Percentiles rank a stretch among this genome's conserved stretches.
phyloP scores from a whole-genome alignment of 108 stramenopile species.

The Aureococcus anophagefferens region DNA sequence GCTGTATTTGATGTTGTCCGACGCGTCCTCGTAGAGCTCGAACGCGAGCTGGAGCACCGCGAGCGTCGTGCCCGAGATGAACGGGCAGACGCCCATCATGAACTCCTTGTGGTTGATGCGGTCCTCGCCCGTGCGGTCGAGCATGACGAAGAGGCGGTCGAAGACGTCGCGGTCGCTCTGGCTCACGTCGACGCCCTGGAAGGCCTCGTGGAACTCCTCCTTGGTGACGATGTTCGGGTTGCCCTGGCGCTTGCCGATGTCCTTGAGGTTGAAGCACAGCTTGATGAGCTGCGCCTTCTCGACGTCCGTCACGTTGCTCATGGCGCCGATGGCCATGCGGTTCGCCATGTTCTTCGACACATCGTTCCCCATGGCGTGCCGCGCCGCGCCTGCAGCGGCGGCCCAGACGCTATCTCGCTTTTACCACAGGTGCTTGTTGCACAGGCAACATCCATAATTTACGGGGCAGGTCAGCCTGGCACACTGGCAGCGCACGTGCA shows the following conservation, averaged over 20 bases:
- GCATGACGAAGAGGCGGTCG: slow-evolving; percentile 16
- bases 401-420: too few species aligned
- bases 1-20: not conserved
- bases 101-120: slow-evolving; percentile 19
- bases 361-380: slow-evolving; percentile 22
- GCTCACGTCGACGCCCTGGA: not conserved
- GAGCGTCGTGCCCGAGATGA: slow-evolving; percentile 7
- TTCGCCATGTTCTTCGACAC: slow-evolving; percentile 9
- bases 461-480: too few species aligned
- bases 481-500: too few species aligned
- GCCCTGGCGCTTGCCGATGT: slow-evolving; percentile 7
- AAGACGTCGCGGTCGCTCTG: slow-evolving; percentile 14
- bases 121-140: slow-evolving; percentile 18
- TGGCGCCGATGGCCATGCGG: slow-evolving; percentile 20
- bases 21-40: slow-evolving; percentile 2
- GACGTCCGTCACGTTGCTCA: slow-evolving; percentile 19
- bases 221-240: not conserved
- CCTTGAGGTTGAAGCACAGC: not conserved
- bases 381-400: too few species aligned
- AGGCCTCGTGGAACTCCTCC: too few species aligned
- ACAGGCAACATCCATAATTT: too few species aligned
- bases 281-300: slow-evolving; percentile 1
- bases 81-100: slow-evolving; percentile 9
- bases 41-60: slow-evolving; percentile 12
- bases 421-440: too few species aligned